These are phyloP conservation scores for Apiospora phragmitis DNA, from an alignment of 2,329 filamentous ascomycete genomes.

Conservation along the genomic window DNA sequence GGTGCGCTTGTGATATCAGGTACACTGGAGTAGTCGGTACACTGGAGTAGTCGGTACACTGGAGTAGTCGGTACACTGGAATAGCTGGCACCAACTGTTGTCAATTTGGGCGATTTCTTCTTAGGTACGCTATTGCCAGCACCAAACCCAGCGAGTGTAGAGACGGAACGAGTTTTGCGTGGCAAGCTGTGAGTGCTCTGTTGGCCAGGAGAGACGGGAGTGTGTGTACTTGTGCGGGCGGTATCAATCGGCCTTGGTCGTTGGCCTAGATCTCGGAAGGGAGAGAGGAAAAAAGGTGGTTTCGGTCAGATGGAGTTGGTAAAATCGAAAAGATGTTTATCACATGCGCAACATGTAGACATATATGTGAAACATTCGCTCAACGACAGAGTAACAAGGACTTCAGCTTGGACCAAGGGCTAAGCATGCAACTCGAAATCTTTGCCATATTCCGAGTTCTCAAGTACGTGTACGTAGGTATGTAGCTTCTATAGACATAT, in stretches of 20 bases:
- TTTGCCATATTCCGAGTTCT: not conserved
- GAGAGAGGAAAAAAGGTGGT: not conserved
- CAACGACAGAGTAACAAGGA: not conserved
- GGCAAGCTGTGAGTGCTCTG: not conserved
- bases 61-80: not conserved
- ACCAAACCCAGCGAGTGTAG: not conserved
- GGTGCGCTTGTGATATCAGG: not conserved
- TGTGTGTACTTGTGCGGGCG: not conserved
- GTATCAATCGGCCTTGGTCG: not conserved
- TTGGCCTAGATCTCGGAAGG: not conserved
- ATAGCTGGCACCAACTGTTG: not conserved
- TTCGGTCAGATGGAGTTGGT: not conserved
- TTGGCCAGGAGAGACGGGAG: not conserved
- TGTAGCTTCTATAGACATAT: not conserved
- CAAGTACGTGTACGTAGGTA: not conserved
- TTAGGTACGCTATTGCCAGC: not conserved
- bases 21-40: not conserved
- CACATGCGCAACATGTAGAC: not conserved
- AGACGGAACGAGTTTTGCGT: not conserved
- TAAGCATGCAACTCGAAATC: not conserved
- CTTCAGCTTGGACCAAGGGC: not conserved
- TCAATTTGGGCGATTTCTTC: not conserved
- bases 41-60: not conserved
- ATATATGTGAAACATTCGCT: not conserved
- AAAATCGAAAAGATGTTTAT: not conserved